Conservation (phyloP, 2,329 filamentous ascomycete species). For the Curvularia verruculosa region DNA sequence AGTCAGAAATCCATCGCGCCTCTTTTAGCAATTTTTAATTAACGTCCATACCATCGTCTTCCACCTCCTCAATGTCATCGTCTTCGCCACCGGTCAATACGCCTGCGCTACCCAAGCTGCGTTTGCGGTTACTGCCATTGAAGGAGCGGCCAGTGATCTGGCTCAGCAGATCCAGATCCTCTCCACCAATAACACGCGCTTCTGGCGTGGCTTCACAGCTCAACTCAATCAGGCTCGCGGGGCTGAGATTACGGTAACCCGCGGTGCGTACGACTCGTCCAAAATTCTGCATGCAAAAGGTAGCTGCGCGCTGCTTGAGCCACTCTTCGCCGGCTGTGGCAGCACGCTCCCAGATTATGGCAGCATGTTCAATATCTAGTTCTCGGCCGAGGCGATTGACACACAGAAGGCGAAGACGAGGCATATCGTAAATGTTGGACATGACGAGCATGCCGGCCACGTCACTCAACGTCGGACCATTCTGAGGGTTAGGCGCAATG, state of each 20-base stretch:
- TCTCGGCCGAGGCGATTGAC: slow-evolving; percentile 89
- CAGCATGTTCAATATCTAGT: slow-evolving; percentile 91
- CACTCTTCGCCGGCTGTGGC: slow-evolving; percentile 90
- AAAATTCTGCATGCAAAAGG: slow-evolving; percentile 93
- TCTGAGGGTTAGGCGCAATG: slow-evolving; percentile 60
- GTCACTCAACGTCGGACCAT: slow-evolving; percentile 71
- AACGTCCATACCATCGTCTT: slow-evolving; percentile 53
- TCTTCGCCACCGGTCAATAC: slow-evolving; percentile 50
- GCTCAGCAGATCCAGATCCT: slow-evolving; percentile 73
- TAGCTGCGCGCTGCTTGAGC: slow-evolving; percentile 85
- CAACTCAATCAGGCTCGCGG: slow-evolving; percentile 82
- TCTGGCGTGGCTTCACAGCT: slow-evolving; percentile 94
- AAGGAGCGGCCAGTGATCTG: slow-evolving; percentile 53
- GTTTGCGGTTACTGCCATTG: slow-evolving; percentile 49
- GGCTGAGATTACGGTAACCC: slow-evolving; percentile 81
- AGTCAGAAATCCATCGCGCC: neutral
- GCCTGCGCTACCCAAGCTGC: slow-evolving; percentile 49
- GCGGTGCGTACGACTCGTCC: slow-evolving; percentile 88
- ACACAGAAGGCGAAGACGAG: slow-evolving; percentile 86
- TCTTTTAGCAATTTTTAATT: slow-evolving; percentile 28
- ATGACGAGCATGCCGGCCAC: slow-evolving; percentile 95
- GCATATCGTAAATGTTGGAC: slow-evolving; percentile 98
- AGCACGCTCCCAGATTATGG: slow-evolving; percentile 94
- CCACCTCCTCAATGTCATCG: slow-evolving; percentile 52
- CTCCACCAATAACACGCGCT: slow-evolving; percentile 85